Evolutionary conservation across 257 asterid species (phyloP).

Genomic region (Solanum raphanifolium): DNA sequence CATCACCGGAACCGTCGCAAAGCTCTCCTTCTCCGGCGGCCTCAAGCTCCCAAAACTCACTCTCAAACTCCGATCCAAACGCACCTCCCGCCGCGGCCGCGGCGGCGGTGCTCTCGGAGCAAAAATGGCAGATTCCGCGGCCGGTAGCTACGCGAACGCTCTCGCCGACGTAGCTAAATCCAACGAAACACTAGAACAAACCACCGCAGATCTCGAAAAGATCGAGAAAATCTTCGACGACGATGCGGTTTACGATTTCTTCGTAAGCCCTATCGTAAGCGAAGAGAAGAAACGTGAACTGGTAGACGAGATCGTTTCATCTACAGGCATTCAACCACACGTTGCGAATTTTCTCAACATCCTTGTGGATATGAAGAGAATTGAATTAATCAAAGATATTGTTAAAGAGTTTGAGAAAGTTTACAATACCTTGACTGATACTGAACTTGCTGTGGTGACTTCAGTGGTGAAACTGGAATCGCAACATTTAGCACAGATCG

Average conservation of each 20-base stretch:
- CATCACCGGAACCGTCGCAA: constrained; percentile 14
- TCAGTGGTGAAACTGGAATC: constrained; percentile 74
- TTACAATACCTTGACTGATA: constrained; percentile 43
- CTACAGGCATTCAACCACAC: constrained; percentile 52
- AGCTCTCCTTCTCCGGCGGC: constrained; percentile 34
- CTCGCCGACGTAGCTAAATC: constrained; percentile 64
- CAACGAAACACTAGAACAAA: constrained; percentile 32
- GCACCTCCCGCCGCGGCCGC: constrained; percentile 6
- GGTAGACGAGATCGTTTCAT: constrained; percentile 38
- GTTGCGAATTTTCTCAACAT: constrained; percentile 63
- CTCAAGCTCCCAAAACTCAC: constrained; percentile 43
- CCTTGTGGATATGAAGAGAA: constrained; percentile 58
- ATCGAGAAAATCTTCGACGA: constrained; percentile 50
- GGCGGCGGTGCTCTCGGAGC: constrained; percentile 27
- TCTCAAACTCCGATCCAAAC: constrained; percentile 11
- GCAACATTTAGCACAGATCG: constrained; percentile 72
- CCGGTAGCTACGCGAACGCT: constrained; percentile 76
- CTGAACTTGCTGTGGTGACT: constrained; percentile 65
- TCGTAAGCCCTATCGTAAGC: constrained; percentile 40
- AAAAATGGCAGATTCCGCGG: constrained; percentile 43
- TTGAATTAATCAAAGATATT: constrained; percentile 49
- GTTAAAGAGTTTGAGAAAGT: constrained; percentile 49
- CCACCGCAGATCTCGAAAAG: constrained; percentile 50
- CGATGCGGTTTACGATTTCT: constrained; percentile 26
- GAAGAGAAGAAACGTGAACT: constrained; percentile 31